Conservation (phyloP, 177 flowering plant species). For the Vitis hybrid region DNA sequence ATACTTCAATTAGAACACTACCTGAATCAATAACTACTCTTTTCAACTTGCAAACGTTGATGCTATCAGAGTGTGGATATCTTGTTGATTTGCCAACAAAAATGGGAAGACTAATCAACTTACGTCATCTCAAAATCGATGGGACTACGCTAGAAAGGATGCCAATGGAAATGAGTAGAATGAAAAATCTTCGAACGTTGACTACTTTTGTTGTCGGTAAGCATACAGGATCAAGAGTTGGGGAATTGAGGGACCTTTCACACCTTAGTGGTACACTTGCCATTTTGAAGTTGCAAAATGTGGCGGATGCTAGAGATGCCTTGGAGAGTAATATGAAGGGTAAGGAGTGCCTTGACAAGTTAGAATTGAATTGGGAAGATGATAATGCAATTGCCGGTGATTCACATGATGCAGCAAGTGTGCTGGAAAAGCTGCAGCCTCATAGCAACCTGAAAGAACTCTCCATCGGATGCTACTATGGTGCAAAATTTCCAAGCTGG, state of each 20-base stretch:
- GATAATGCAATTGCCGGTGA: not conserved
- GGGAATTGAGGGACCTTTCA: slow-evolving; percentile 9
- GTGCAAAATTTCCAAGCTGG: slow-evolving; percentile 21
- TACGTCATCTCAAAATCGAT: slow-evolving; percentile 15
- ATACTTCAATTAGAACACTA: slow-evolving; percentile 14
- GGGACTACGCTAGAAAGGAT: slow-evolving; percentile 7
- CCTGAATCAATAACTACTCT: slow-evolving; percentile 23
- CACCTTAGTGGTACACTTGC: slow-evolving; percentile 12
- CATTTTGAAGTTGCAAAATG: slow-evolving; percentile 20
- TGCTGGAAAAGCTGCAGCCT: slow-evolving; percentile 17
- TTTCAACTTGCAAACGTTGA: slow-evolving; percentile 31
- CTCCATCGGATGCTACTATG: slow-evolving; percentile 6
- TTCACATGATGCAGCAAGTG: not conserved
- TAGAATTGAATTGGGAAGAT: slow-evolving; percentile 16
- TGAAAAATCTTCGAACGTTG: slow-evolving; percentile 15
- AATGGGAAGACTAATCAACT: slow-evolving; percentile 7
- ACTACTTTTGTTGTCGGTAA: not conserved
- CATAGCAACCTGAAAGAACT: slow-evolving; percentile 13
- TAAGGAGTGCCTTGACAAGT: slow-evolving; percentile 13
- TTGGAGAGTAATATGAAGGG: slow-evolving; percentile 16
- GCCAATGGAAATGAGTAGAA: slow-evolving; percentile 9
- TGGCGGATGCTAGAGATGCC: slow-evolving; percentile 18
- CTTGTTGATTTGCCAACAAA: slow-evolving; percentile 21
- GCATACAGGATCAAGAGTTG: slow-evolving; percentile 5
- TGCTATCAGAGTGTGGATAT: slow-evolving; percentile 12